A percentile compares a stretch with the other conserved stretches of the same genome.
Evolutionary conservation across 2,329 filamentous ascomycete genomes (phyloP).

Genomic region (Colletotrichum navitas): DNA sequence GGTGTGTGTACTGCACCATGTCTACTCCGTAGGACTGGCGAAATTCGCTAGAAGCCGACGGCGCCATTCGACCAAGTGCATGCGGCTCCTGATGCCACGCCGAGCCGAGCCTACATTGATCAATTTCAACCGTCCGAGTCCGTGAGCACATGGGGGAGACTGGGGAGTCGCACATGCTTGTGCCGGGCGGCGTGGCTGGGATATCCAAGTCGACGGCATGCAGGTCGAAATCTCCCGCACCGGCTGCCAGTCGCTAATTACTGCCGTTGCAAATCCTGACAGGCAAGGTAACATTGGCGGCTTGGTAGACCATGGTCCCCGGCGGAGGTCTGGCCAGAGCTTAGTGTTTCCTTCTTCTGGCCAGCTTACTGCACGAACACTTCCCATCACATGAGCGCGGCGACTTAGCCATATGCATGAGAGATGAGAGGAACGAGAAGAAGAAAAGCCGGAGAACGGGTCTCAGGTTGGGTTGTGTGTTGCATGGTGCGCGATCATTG

Average conservation of each 20-base stretch:
- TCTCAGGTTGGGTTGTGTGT: conserved; percentile 21
- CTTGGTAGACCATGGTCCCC: conserved; percentile 1
- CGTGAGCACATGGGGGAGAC: neutral
- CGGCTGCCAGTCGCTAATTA: conserved; percentile 25
- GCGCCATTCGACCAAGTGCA: conserved; percentile 13
- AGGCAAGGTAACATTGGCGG: neutral
- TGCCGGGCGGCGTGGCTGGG: conserved; percentile 23
- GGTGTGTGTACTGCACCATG: conserved; percentile 2
- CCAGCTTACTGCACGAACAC: conserved; percentile 10
- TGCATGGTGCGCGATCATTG: conserved; percentile 13
- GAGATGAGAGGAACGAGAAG: conserved; percentile 1
- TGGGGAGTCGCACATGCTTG: conserved; percentile 19
- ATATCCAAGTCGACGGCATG: conserved; percentile 22
- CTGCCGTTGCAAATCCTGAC: conserved; percentile 1
- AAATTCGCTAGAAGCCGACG: conserved; percentile 12
- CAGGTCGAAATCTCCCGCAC: conserved; percentile 37
- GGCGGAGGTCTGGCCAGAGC: conserved; percentile 24
- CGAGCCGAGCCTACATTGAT: conserved; percentile 19
- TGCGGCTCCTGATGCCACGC: conserved; percentile 28
- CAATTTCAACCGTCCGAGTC: conserved; percentile 7
- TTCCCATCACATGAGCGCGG: neutral
- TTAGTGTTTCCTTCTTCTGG: conserved; percentile 13
- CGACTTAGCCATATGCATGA: conserved; percentile 23
- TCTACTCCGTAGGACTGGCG: neutral
- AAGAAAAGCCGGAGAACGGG: conserved; percentile 21